Evolutionary conservation across 139 green algal species (phyloP), one percentile per base, ranked within the genome.

Genomic region (Asterochloris erici): DNA sequence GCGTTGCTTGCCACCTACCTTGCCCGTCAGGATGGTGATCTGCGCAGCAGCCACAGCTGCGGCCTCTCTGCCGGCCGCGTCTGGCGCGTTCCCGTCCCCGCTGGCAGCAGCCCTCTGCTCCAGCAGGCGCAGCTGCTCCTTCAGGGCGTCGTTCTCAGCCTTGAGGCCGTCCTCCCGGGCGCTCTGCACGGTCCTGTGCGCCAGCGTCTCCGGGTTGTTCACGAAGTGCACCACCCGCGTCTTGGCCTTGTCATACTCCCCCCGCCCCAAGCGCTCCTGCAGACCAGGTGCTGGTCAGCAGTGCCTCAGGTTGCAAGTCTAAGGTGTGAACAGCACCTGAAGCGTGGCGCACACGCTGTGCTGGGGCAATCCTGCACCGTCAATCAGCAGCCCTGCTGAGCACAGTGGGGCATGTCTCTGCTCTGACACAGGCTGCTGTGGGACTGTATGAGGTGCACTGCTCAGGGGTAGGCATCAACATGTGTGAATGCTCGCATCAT

Each of bases 151-250:
- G 26, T 89, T 89, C 83, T 93, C 86, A 13, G 86, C 88, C 21
- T 73, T 19, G 68, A 92, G 84, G 61, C 74, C 80, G 12, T 64
- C 75, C n/a, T 86, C n/a, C 12, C 82, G 47, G 14, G 81, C 66
- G 6, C 87, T 74, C 11, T 84, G 28, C 19, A 28, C 60, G 78
- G 87, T 77, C 16, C 81, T 38, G 26, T 77, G 60, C 66, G 71
- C 73, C 85, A 90, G 85, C 0, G 87, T 83, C 79, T 95, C 89
- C 0, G 93, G 93, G 87, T 97, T 97, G 81, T 83, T 82, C 81
- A 89, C 87, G 64, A 96, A 81, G 87, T 97, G 94, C 81, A 97
- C 79, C 73, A 97, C 91, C 10, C 88, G 87, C 27, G 89, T 94
- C 74, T 79, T 85, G 17, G 78, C 81, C 10, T 84, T 78, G 77